Evolutionary conservation across 163 green algal genomes (phyloP).

Genomic region (Smithsoniella earleae): DNA sequence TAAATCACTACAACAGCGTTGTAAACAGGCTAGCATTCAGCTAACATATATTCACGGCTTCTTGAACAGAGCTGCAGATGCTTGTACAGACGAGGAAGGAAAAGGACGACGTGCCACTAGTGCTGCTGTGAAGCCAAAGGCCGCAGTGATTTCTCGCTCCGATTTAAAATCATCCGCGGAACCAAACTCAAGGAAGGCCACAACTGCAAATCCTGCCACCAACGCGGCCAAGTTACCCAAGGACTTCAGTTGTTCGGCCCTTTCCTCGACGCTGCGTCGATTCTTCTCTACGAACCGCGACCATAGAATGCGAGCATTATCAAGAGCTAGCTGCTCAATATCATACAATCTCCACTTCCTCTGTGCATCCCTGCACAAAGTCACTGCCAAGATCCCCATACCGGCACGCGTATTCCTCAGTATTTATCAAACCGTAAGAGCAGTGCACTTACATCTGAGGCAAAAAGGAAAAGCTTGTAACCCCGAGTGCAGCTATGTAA

Average conservation of each 20-base stretch:
- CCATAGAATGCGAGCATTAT: constrained; percentile 65
- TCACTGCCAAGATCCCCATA: background rate
- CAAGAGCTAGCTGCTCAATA: constrained; percentile 58
- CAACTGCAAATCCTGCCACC: constrained; percentile 63
- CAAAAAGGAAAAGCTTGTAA: background rate
- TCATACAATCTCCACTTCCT: constrained; percentile 42
- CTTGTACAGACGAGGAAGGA: background rate
- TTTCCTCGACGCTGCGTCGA: constrained; percentile 59
- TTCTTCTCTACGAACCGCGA: constrained; percentile 51
- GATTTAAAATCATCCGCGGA: constrained; percentile 31
- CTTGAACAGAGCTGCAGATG: background rate
- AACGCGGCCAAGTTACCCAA: constrained; percentile 60
- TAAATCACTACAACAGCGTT: too few species aligned
- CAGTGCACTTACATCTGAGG: too few species aligned
- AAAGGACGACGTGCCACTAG: constrained; percentile 42
- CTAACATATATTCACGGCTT: too few species aligned
- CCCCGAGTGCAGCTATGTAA: background rate
- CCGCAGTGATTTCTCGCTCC: constrained; percentile 36
- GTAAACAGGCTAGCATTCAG: too few species aligned
- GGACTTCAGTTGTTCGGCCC: constrained; percentile 65
- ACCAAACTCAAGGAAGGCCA: constrained; percentile 58
- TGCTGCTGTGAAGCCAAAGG: constrained; percentile 53
- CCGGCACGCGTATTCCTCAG: background rate
- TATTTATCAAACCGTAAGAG: background rate
- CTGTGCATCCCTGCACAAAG: constrained; percentile 36